Evolutionary conservation across 345 rosid genomes (phyloP).

Genomic region (Crucihimalaya himalaica): DNA sequence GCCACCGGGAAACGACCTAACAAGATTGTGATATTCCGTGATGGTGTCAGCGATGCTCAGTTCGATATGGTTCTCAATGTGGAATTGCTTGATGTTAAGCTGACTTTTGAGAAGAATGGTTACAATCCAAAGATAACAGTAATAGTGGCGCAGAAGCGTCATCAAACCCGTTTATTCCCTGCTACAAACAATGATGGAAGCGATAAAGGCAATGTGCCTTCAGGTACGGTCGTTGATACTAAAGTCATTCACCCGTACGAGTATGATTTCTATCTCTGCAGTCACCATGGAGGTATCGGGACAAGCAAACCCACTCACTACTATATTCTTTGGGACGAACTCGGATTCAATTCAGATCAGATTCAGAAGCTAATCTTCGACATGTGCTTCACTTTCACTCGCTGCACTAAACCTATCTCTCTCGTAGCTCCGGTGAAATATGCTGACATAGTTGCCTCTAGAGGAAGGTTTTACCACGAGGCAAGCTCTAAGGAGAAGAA

Average conservation of each 20-base stretch:
- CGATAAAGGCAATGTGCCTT: constrained; percentile 56
- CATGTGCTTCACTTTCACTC: constrained; percentile 83
- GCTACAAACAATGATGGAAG: constrained; percentile 44
- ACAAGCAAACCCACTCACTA: constrained; percentile 93
- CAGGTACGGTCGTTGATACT: constrained; percentile 83
- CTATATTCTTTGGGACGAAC: constrained; percentile 71
- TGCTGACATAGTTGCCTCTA: constrained; percentile 78
- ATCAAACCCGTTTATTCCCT: constrained; percentile 74
- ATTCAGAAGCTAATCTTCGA: constrained; percentile 71
- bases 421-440: constrained; percentile 80
- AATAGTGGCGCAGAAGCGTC: constrained; percentile 76
- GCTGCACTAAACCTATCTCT: constrained; percentile 85
- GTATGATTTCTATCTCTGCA: constrained; percentile 76
- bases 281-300: constrained; percentile 77
- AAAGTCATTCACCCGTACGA: constrained; percentile 69
- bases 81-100: constrained; percentile 62
- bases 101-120: constrained; percentile 33
- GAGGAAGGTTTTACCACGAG: constrained; percentile 73
- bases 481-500: constrained; percentile 45
- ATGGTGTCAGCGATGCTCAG: constrained; percentile 92
- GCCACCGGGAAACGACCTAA: constrained; percentile 55
- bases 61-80: constrained; percentile 88
- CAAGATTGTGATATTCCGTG: constrained; percentile 76
- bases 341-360: constrained; percentile 59
- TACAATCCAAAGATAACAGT: constrained; percentile 71